Evolutionary conservation across 805 yeast genomes (phyloP), one percentile per base, ranked within the genome.

Genomic region (Ogataea nonfermentans): DNA sequence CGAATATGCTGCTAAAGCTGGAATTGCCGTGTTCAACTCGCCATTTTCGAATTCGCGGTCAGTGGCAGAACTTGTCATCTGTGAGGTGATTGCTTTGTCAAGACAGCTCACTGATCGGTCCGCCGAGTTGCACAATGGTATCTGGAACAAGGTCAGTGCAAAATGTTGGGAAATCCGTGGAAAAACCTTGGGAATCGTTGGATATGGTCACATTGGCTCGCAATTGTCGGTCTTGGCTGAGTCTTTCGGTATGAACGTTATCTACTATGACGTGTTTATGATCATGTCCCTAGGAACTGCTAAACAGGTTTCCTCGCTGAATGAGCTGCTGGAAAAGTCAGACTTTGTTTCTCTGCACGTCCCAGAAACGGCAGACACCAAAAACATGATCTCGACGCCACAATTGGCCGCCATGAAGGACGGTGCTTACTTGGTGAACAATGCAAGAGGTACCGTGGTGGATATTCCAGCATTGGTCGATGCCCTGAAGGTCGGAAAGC

Each of bases 161-260:
- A 89, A 78, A 66, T 93, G 99, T 71, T 93, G 98, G 98, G 99
- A 93, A 71, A 90, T 93, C 54, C 85, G 99, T 71, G 99, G 99
- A 53, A 93, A 93, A 68, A 91, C 99, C 34, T 74, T 93, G 56
- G 99, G 99, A 47, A 93, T 93, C 58, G 75, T 93, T 27, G 99
- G 99, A 54, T 93, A 93, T 60, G 99, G 99, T 56, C 99, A 93
- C 67, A 93, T 93, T 70, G 99, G 99, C 56, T 71, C 98, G 35
- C 99, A 93, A 71, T 80, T 93, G 62, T 85, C 96, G 7, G 99
- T 93, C 9, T 71, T 93, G 55, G 98, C 99, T 35, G 99, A 93
- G 74, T 79, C 97, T 31, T 80, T 93, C 81, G 99, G 99, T 69
- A 83, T 93, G 96, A 85, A 84, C 53, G 97, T 93, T 38, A 70